Percentiles rank a stretch among this genome's conserved stretches.
Evolutionary conservation across 2,329 filamentous ascomycete genomes (phyloP).

Genomic region (Aureobasidium sp.): DNA sequence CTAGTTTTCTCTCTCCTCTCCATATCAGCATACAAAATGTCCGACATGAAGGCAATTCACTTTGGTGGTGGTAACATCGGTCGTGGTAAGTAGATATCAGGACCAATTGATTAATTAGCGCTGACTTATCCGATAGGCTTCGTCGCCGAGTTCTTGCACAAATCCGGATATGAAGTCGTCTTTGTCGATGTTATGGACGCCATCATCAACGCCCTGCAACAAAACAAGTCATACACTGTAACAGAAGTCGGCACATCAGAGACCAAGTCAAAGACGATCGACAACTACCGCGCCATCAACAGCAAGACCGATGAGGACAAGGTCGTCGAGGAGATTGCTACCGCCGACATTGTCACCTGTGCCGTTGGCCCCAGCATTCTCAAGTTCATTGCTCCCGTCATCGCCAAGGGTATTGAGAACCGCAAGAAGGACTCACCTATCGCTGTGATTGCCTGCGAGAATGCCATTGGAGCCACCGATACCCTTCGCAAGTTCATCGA

Average conservation of each 20-base stretch:
- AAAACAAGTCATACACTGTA: constrained; percentile 72
- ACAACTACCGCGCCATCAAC: constrained; percentile 96
- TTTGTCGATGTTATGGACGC: constrained; percentile 89
- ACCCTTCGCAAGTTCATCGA: constrained; percentile 70
- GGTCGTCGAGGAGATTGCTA: constrained; percentile 75
- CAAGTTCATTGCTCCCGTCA: constrained; percentile 90
- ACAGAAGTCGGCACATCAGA: constrained; percentile 85
- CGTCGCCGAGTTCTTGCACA: constrained; percentile 85
- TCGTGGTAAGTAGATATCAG: constrained; percentile 30
- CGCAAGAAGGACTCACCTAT: constrained; percentile 62
- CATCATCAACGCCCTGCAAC: constrained; percentile 73
- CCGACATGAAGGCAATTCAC: constrained; percentile 44
- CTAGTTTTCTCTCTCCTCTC: background rate
- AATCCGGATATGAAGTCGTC: constrained; percentile 91
- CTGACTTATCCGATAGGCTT: constrained; percentile 48
- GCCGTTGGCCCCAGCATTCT: constrained; percentile 95
- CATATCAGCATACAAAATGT: constrained; percentile 13
- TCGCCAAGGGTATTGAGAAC: constrained; percentile 84
- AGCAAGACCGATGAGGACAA: constrained; percentile 76
- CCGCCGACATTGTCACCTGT: constrained; percentile 88
- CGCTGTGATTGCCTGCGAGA: constrained; percentile 95
- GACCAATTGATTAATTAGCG: background rate
- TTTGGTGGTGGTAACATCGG: constrained; percentile 49
- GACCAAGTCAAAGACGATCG: constrained; percentile 73
- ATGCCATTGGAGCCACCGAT: constrained; percentile 90